Evolutionary conservation across 495 filamentous ascomycete genomes (phyloP), one percentile per base, ranked within the genome.

Genomic region (Ramalina peruviana): DNA sequence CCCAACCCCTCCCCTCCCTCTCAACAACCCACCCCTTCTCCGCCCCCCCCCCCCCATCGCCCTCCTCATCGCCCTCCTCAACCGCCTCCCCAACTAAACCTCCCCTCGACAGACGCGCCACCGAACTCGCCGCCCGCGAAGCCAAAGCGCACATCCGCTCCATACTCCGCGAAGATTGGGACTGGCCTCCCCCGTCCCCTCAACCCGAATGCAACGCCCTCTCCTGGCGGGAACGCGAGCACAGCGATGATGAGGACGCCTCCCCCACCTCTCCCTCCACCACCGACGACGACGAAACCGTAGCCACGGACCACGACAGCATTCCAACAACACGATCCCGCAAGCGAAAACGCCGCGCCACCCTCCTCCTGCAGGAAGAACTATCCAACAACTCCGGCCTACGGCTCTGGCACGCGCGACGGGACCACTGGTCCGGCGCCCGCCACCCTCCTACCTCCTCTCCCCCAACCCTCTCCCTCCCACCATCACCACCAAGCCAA

Each of bases 381-480:
- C 78, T 85, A 73, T 60, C 64, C 16, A 93, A 85, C 85, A 97
- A 96, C 54, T 68, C 77, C 19, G 92, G 92, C 0, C 61, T 98
- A 38, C 71, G 78, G 41, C 81, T 79, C 55, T 98, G 83, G 67
- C 70, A 79, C 41, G 76, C 76, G 33, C 70, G 86, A 45, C 75
- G 92, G 38, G 78, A 96, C 66, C 82, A 78, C 15, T 98, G 92
- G 92, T 84, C 87, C 11, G 82, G 83, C n/a, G 92, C 88, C 3
- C 37, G 17, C 5, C 13, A 3, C 20, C 46, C 41, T 15, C 21
- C 54, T 4, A 12, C 36, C n/a, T 11, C 23, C 39, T 15, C 30
- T 6, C 19, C 9, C 38, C n/a, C 30, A 46, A 21, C 13, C 13
- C 17, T 16, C 20, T 16, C 4, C 38, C 26, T 10, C 7, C 46